Evolutionary conservation across 1,139 yeast species (phyloP).

Genomic region (Spencermartinsiella ligniputridi): DNA sequence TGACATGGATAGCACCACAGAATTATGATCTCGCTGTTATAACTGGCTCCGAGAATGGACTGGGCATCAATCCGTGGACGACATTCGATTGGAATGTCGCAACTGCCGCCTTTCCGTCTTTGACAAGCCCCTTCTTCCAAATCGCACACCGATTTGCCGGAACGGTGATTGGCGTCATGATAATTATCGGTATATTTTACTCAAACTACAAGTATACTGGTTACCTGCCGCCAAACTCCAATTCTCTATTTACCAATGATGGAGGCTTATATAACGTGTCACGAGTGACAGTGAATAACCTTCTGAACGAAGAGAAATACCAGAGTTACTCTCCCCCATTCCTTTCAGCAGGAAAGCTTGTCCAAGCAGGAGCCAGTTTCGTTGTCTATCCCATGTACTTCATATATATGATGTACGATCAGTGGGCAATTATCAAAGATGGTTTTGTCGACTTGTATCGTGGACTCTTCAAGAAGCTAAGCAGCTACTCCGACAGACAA

Average conservation of each 20-base stretch:
- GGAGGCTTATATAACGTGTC: slow-evolving; percentile 42
- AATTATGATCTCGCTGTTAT: slow-evolving; percentile 52
- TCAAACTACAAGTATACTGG: slow-evolving; percentile 49
- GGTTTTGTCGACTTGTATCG: slow-evolving; percentile 21
- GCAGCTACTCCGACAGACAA: slow-evolving; percentile 37
- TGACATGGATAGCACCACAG: slow-evolving; percentile 56
- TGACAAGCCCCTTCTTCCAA: slow-evolving; percentile 45
- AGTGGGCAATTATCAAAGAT: slow-evolving; percentile 21
- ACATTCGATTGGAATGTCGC: slow-evolving; percentile 50
- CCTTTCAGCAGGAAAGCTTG: slow-evolving; percentile 35
- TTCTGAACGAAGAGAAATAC: slow-evolving; percentile 29
- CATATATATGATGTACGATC: slow-evolving; percentile 18
- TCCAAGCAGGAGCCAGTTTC: slow-evolving; percentile 28
- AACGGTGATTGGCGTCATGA: slow-evolving; percentile 37
- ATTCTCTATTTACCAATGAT: slow-evolving; percentile 42
- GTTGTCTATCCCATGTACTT: slow-evolving; percentile 23
- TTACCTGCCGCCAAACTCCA: slow-evolving; percentile 50
- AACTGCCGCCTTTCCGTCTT: slow-evolving; percentile 22
- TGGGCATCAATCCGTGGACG: slow-evolving; percentile 52
- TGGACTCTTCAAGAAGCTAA: slow-evolving; percentile 16
- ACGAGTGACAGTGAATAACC: slow-evolving; percentile 37
- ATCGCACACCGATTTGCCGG: slow-evolving; percentile 41
- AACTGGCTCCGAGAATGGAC: slow-evolving; percentile 50
- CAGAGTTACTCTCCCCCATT: slow-evolving; percentile 43
- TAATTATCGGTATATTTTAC: slow-evolving; percentile 41